Percentiles rank a stretch among this genome's conserved stretches.
These are phyloP conservation scores for Chondrostereum purpureum DNA, from an alignment of 1,284 basidiomycete genomes.

Conservation along the genomic window DNA sequence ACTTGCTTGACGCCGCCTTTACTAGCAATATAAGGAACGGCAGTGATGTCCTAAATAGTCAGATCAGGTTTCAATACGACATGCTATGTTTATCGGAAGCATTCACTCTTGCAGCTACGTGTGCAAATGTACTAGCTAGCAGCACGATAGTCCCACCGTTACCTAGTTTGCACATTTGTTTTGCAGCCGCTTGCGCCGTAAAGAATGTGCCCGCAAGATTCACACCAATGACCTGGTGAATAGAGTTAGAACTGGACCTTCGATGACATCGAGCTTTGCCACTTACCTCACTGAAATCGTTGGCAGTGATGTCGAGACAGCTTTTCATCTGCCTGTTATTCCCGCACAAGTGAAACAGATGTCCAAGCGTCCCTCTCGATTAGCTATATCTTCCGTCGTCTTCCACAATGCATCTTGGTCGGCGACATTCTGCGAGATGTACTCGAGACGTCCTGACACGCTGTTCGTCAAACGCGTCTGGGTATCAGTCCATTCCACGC, in stretches of 20 bases:
- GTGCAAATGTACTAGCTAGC: constrained; percentile 63
- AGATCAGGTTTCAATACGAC: too few species aligned
- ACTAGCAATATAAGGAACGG: constrained; percentile 72
- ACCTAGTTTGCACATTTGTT: constrained; percentile 65
- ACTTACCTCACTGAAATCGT: constrained; percentile 60
- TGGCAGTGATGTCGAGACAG: constrained; percentile 64
- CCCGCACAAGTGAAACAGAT: constrained; percentile 76
- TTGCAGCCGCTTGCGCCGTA: constrained; percentile 65
- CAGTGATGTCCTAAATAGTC: too few species aligned
- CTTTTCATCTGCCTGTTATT: constrained; percentile 56
- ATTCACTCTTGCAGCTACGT: not conserved
- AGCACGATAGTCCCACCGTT: constrained; percentile 70
- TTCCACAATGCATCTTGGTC: constrained; percentile 55
- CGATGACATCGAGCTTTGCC: too few species aligned
- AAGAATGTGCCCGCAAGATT: not conserved
- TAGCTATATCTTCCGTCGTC: constrained; percentile 51
- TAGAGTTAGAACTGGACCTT: too few species aligned
- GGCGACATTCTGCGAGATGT: constrained; percentile 58
- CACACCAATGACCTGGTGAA: not conserved
- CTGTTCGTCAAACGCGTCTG: constrained; percentile 45
- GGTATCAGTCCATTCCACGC: constrained; percentile 60
- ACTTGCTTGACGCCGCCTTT: constrained; percentile 78
- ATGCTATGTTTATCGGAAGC: constrained; percentile 28
- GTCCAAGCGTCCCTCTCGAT: constrained; percentile 55
- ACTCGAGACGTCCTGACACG: constrained; percentile 50